These are phyloP conservation scores for Hortaea werneckii DNA, from an alignment of 2,329 filamentous ascomycete genomes.

Conservation along the genomic window DNA sequence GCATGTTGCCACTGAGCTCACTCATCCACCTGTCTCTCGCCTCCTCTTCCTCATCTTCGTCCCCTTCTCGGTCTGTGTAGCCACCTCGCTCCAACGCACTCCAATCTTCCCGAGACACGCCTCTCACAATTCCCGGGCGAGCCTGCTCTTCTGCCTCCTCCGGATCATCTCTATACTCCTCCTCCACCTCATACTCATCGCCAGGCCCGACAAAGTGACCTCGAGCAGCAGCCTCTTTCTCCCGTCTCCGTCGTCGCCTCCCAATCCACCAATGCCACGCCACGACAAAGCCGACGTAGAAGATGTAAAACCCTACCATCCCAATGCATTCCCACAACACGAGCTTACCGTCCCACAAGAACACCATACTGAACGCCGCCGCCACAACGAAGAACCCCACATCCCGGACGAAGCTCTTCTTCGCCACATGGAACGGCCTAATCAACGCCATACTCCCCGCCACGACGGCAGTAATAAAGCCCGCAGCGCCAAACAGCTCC, in stretches of 20 bases:
- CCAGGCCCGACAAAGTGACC: constrained; percentile 58
- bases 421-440: constrained; percentile 84
- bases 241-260: constrained; percentile 49
- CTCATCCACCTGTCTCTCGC: constrained; percentile 56
- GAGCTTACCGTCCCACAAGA: constrained; percentile 74
- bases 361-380: constrained; percentile 75
- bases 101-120: constrained; percentile 53
- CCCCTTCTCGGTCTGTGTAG: constrained; percentile 38
- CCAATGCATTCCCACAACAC: constrained; percentile 77
- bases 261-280: constrained; percentile 82
- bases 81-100: constrained; percentile 47
- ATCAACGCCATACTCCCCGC: constrained; percentile 95
- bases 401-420: constrained; percentile 82
- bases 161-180: constrained; percentile 41
- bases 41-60: constrained; percentile 53
- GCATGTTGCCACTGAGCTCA: constrained; percentile 89
- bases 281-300: constrained; percentile 84
- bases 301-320: constrained; percentile 86
- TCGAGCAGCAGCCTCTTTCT: constrained; percentile 61
- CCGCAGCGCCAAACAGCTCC: constrained; percentile 86
- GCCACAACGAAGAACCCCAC: constrained; percentile 86
- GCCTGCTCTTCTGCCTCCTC: constrained; percentile 36
- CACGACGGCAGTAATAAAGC: constrained; percentile 93
- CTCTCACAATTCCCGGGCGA: constrained; percentile 28
- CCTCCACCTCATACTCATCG: constrained; percentile 51